These are phyloP conservation scores for Fusarium graminum DNA, from an alignment of 2,329 filamentous ascomycete genomes.

Conservation along the genomic window DNA sequence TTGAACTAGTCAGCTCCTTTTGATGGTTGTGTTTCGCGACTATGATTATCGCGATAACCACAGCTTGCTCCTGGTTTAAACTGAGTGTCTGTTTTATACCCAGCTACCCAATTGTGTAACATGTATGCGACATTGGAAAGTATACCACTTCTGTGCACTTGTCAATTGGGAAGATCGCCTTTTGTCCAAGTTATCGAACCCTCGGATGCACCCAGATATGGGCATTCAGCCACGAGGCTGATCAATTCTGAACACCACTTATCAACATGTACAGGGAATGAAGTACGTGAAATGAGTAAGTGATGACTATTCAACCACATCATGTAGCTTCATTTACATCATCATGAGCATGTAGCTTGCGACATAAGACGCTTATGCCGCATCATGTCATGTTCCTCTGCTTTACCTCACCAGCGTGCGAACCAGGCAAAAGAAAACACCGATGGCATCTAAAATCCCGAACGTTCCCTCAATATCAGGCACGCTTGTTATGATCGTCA, in stretches of 20 bases:
- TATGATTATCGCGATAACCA: constrained; percentile 40
- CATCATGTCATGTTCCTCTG: constrained; percentile 7
- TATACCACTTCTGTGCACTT: neutral
- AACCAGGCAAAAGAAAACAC: neutral
- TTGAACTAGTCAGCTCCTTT: constrained; percentile 8
- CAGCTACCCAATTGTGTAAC: no score
- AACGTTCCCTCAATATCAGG: neutral
- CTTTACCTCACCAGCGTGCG: neutral
- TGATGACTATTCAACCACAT: neutral
- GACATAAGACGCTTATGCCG: neutral
- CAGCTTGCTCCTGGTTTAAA: constrained; percentile 5
- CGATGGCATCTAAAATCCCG: neutral
- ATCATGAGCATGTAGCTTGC: constrained; percentile 3
- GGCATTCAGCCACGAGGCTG: neutral
- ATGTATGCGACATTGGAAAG: neutral
- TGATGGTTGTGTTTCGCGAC: constrained; percentile 10
- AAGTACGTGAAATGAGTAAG: neutral
- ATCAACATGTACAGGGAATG: neutral
- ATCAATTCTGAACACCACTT: neutral
- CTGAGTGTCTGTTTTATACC: no score
- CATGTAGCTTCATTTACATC: neutral
- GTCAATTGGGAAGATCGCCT: neutral
- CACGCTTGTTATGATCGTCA: neutral
- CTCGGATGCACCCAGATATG: neutral
- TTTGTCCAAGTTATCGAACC: neutral